phyloP scores from a whole-genome alignment of 257 asterid species.

The Solanum boliviense region DNA sequence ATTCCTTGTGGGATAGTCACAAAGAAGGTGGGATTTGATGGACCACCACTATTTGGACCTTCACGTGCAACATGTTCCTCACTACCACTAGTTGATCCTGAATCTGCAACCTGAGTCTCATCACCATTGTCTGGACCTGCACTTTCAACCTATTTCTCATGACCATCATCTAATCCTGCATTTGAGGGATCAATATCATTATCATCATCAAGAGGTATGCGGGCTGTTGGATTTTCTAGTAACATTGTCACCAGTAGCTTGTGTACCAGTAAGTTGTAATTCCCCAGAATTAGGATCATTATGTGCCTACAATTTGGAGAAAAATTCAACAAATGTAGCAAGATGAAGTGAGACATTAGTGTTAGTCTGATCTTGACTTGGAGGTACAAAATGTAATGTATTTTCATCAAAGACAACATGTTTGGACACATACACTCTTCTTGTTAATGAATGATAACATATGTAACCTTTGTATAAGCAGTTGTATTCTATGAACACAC shows the following conservation, averaged over 20 bases:
- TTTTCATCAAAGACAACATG: background rate
- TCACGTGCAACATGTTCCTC: background rate
- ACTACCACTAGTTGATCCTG: background rate
- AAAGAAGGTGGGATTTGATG: background rate
- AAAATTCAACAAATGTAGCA: background rate
- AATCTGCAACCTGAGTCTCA: background rate
- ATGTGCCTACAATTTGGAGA: background rate
- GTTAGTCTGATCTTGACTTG: background rate
- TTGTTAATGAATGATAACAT: background rate
- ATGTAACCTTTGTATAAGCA: too few species aligned
- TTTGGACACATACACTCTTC: background rate
- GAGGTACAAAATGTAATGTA: background rate
- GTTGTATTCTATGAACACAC: background rate
- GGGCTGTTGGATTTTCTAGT: background rate
- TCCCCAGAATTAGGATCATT: background rate
- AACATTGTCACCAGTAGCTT: background rate
- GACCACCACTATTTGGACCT: background rate
- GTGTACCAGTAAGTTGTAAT: background rate
- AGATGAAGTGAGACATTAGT: background rate
- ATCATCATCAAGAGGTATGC: background rate
- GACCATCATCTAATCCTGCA: too few species aligned
- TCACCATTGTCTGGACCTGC: background rate
- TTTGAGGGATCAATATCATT: background rate
- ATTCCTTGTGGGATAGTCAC: background rate
- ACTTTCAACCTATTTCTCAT: background rate